phyloP scores from a whole-genome alignment of 106 monocot species.

The Xerophyta viscosa region DNA sequence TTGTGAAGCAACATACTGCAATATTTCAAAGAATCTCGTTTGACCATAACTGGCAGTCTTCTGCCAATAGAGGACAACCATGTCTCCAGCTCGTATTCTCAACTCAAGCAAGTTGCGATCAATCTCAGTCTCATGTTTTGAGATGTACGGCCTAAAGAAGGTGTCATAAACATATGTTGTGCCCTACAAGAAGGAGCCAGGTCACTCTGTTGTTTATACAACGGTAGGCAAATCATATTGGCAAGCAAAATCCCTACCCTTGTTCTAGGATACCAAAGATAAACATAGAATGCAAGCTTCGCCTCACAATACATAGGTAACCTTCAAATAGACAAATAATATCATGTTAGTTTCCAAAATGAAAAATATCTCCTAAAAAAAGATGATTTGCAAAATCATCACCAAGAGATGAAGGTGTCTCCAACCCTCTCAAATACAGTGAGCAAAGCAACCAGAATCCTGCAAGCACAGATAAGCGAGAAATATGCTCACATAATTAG shows the following conservation, averaged over 20 bases:
- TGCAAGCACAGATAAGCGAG: constrained; percentile 29
- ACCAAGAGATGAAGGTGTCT: constrained; percentile 80
- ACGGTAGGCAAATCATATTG: constrained; percentile 1
- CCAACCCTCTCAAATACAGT: constrained; percentile 75
- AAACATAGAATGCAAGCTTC: constrained; percentile 79
- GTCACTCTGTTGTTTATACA: background rate
- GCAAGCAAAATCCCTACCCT: constrained; percentile 33
- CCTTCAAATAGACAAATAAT: constrained; percentile 32
- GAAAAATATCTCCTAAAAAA: constrained; percentile 11
- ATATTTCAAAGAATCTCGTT: constrained; percentile 52
- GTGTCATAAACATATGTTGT: constrained; percentile 70
- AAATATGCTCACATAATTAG: too few relatives aligned
- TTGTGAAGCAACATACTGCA: constrained; percentile 75
- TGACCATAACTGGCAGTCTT: constrained; percentile 57
- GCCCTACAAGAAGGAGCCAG: constrained; percentile 41
- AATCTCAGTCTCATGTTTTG: constrained; percentile 66
- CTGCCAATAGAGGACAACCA: constrained; percentile 41
- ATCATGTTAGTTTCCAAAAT: background rate
- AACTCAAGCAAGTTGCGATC: constrained; percentile 59
- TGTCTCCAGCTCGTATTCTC: constrained; percentile 47
- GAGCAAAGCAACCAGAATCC: constrained; percentile 79
- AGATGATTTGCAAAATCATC: background rate
- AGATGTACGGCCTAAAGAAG: constrained; percentile 59
- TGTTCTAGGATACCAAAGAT: constrained; percentile 91
- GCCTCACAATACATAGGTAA: constrained; percentile 90